Percentiles rank a stretch among this genome's conserved stretches.
These are phyloP conservation scores for Leucocoprinus leucothites DNA, from an alignment of 768 basidiomycete species.

Conservation along the genomic window DNA sequence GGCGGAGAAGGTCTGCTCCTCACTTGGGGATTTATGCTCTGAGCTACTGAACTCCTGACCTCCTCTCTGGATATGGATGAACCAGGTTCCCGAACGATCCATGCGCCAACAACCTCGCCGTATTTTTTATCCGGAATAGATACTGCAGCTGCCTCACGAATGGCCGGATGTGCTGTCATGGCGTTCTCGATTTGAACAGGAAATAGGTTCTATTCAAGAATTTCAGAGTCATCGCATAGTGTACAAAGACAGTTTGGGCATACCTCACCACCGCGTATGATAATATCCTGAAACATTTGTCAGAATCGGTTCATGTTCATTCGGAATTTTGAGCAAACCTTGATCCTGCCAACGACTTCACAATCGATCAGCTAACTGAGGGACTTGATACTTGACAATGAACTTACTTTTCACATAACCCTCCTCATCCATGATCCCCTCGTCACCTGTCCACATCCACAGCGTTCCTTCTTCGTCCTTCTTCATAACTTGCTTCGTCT, in stretches of 20 bases:
- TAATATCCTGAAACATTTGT: constrained; percentile 54
- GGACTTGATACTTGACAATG: neutral
- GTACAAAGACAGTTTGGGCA: constrained; percentile 6
- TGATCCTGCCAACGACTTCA: constrained; percentile 75
- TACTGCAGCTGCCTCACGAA: constrained; percentile 73
- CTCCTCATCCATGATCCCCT: constrained; percentile 77
- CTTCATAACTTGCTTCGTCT: constrained; percentile 59
- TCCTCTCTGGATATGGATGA: constrained; percentile 43
- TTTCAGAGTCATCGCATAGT: neutral
- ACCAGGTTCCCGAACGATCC: constrained; percentile 57
- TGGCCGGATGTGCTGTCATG: constrained; percentile 47
- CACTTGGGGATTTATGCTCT: constrained; percentile 79
- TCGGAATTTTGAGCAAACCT: constrained; percentile 38
- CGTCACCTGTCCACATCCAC: constrained; percentile 87
- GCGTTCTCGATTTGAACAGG: constrained; percentile 84
- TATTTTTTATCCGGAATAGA: constrained; percentile 65
- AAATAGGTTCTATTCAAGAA: constrained; percentile 62
- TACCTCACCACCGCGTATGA: constrained; percentile 85
- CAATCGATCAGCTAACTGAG: neutral
- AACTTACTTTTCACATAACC: constrained; percentile 71
- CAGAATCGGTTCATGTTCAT: neutral
- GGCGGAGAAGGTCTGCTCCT: constrained; percentile 15
- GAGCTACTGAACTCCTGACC: constrained; percentile 50
- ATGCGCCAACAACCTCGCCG: constrained; percentile 81
- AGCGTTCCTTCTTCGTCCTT: constrained; percentile 49